Conservation (phyloP, 768 basidiomycete species). For the Leucocoprinus sp. region DNA sequence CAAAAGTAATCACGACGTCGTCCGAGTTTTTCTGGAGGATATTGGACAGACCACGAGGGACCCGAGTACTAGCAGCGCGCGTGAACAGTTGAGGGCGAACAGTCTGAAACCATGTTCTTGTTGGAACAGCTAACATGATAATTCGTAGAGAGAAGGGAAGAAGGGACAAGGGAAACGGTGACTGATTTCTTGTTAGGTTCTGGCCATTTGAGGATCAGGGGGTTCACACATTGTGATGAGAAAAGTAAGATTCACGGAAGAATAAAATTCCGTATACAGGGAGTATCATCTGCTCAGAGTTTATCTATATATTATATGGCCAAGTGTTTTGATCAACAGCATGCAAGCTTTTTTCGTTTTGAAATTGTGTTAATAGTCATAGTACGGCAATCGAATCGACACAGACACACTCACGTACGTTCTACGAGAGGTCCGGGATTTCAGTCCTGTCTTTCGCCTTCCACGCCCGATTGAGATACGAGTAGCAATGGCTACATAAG, state of each 20-base stretch:
- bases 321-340: too few species aligned
- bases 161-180: neutral
- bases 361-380: too few species aligned
- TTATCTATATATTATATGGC: too few species aligned
- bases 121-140: conserved; percentile 14
- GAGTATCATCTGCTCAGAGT: too few species aligned
- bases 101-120: conserved; percentile 3
- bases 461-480: conserved; percentile 57
- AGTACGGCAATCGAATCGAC: neutral
- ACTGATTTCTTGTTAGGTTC: neutral
- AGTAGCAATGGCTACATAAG: conserved; percentile 77
- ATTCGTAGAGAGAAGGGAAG: conserved; percentile 10
- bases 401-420: too few species aligned
- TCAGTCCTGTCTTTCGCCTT: conserved; percentile 34
- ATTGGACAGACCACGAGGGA: conserved; percentile 39
- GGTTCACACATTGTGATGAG: conserved; percentile 7
- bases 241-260: conserved; percentile 2
- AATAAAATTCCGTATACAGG: conserved; percentile 8
- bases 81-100: conserved; percentile 15
- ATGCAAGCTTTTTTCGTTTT: too few species aligned
- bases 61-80: conserved; percentile 32
- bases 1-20: conserved; percentile 88
- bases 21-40: conserved; percentile 65
- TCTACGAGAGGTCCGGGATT: conserved; percentile 34
- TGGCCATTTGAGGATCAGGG: conserved; percentile 1